Conservation (phyloP, 2,329 filamentous ascomycete genomes). For the Tolypocladium amazonense region DNA sequence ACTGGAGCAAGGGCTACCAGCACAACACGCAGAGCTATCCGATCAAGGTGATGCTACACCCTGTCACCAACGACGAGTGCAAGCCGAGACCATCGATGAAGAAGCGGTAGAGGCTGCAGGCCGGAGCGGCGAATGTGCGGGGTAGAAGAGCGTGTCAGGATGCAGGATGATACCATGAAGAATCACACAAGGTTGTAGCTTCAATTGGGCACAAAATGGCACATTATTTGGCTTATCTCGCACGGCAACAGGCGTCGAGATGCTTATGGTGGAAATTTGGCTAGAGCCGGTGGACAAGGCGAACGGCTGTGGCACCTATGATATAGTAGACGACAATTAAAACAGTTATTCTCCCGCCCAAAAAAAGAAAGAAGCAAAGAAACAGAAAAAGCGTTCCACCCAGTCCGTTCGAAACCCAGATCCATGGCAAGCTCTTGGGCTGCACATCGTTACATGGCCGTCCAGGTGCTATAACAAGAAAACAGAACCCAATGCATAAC, state of each 20-base stretch:
- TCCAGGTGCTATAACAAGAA: neutral
- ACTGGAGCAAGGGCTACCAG: constrained; percentile 95
- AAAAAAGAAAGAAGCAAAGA: neutral
- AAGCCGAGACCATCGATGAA: constrained; percentile 49
- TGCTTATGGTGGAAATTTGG: neutral
- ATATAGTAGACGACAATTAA: neutral
- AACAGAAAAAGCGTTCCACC: neutral
- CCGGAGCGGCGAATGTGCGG: neutral
- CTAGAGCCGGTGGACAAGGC: neutral
- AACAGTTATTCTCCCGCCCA: neutral
- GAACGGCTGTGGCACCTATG: neutral
- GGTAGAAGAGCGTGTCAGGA: neutral
- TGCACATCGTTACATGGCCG: neutral
- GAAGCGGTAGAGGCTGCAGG: constrained; percentile 36
- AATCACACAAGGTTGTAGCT: neutral
- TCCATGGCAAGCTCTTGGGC: neutral
- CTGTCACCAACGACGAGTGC: constrained; percentile 53
- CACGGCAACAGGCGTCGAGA: neutral
- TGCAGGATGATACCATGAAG: neutral
- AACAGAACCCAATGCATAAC: neutral
- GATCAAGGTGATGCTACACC: constrained; percentile 79
- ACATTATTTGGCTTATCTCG: neutral
- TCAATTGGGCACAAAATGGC: neutral
- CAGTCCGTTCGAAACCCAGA: neutral
- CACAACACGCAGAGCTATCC: constrained; percentile 65